Conservation (phyloP, 345 rosid species). For the Firmiana major region DNA sequence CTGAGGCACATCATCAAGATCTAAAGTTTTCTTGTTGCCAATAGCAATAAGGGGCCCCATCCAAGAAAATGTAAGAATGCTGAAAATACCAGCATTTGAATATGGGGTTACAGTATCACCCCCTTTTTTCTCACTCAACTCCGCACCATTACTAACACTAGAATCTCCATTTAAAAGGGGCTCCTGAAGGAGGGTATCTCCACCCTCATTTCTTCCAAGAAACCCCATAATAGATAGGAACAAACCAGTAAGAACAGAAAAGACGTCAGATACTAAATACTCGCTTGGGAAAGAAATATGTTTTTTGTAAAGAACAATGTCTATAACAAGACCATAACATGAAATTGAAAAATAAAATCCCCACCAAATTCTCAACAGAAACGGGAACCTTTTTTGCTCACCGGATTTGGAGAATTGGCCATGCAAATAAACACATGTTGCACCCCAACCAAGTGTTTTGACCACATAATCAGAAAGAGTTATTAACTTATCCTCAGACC, state of each 20-base stretch:
- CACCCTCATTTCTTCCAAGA: constrained; percentile 27
- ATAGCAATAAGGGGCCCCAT: constrained; percentile 31
- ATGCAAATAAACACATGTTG: constrained; percentile 35
- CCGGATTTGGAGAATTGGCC: constrained; percentile 24
- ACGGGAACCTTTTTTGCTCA: constrained; percentile 35
- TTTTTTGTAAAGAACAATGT: constrained; percentile 33
- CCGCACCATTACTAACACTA: constrained; percentile 18
- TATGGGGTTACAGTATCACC: constrained; percentile 28
- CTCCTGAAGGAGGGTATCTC: constrained; percentile 33
- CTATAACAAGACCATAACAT: constrained; percentile 56
- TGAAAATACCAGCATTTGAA: constrained; percentile 39
- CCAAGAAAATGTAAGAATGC: constrained; percentile 44
- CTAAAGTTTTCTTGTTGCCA: constrained; percentile 41
- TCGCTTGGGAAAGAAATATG: constrained; percentile 25
- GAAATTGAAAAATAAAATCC: constrained; percentile 51
- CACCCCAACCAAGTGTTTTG: constrained; percentile 64
- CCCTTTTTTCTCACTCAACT: constrained; percentile 18
- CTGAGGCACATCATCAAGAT: constrained; percentile 44
- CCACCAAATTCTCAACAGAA: constrained; percentile 69
- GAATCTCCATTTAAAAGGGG: constrained; percentile 33
- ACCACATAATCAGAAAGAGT: constrained; percentile 54
- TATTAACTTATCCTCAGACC: constrained; percentile 48
- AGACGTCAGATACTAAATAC: constrained; percentile 41
- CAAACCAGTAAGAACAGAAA: constrained; percentile 43
- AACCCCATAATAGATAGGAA: constrained; percentile 55